Conservation (phyloP, 1,284 basidiomycete genomes). For the Pseudozyma flocculosa region DNA sequence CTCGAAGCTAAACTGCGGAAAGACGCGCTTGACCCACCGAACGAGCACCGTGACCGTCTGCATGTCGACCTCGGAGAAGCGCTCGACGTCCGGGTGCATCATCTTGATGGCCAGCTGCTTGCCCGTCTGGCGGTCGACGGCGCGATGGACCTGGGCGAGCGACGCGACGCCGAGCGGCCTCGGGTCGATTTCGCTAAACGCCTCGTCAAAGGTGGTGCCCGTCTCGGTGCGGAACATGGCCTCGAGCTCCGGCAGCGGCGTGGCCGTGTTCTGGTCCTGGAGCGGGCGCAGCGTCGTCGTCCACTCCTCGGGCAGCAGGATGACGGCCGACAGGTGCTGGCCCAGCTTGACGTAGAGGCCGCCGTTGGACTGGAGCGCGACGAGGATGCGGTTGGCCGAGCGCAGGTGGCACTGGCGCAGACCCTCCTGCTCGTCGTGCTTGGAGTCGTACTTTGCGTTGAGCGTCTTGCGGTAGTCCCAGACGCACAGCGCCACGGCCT, state of each 20-base stretch:
- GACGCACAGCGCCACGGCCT: conserved; percentile 53
- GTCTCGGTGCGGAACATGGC: conserved; percentile 55
- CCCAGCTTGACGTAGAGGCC: conserved; percentile 86
- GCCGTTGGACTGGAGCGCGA: conserved; percentile 67
- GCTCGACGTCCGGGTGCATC: conserved; percentile 90
- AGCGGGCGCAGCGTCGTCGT: conserved; percentile 67
- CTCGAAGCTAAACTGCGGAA: conserved; percentile 72
- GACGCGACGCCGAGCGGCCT: conserved; percentile 90
- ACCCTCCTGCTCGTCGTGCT: conserved; percentile 38
- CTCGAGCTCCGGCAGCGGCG: conserved; percentile 54
- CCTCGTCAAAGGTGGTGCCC: conserved; percentile 51
- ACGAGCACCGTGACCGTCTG: conserved; percentile 61
- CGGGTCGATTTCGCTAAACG: conserved; percentile 73
- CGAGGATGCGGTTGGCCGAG: conserved; percentile 50
- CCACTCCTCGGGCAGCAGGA: conserved; percentile 76
- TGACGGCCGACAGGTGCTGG: conserved; percentile 65
- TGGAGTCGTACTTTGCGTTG: conserved; percentile 36
- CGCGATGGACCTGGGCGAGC: conserved; percentile 91
- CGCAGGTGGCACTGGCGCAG: conserved; percentile 54
- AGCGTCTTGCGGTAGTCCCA: conserved; percentile 55
- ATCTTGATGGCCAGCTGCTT: conserved; percentile 86
- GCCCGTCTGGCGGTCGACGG: conserved; percentile 64
- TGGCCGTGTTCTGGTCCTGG: conserved; percentile 58
- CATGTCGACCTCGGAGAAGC: conserved; percentile 88
- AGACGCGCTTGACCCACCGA: conserved; percentile 81